Evolutionary conservation across 352 stramenopile species (phyloP).

Genomic region (Phytophthora hibernalis): DNA sequence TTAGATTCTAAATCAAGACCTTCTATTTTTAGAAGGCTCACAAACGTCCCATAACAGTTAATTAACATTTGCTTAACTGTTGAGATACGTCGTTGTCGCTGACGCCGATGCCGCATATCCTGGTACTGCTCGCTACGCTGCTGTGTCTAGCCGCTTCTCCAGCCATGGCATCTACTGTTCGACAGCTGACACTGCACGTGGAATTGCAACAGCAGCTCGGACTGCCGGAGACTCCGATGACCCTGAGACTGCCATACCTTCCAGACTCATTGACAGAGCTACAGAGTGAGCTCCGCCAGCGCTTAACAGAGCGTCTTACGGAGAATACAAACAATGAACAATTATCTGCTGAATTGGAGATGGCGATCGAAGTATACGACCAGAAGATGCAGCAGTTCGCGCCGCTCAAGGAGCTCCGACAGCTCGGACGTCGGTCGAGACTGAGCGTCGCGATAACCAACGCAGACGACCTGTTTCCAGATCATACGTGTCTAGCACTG

Average conservation of each 20-base stretch:
- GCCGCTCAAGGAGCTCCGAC: constrained; percentile 36
- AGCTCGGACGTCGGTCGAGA: constrained; percentile 39
- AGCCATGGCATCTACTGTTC: constrained; percentile 23
- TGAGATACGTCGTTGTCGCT: neutral
- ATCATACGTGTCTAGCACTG: constrained; percentile 47
- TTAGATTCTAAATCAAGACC: constrained; percentile 15
- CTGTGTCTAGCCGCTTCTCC: constrained; percentile 10
- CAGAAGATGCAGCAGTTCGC: constrained; percentile 43
- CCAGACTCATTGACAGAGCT: constrained; percentile 37
- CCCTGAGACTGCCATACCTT: constrained; percentile 20
- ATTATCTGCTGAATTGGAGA: constrained; percentile 14
- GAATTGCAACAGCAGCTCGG: constrained; percentile 44
- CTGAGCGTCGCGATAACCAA: constrained; percentile 50
- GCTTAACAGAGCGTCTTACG: constrained; percentile 23
- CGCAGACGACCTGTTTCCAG: constrained; percentile 26
- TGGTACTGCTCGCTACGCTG: constrained; percentile 23
- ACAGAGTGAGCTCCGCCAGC: constrained; percentile 27
- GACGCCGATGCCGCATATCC: constrained; percentile 14
- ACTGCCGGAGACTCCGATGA: constrained; percentile 34
- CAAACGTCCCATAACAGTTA: constrained; percentile 10
- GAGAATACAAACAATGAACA: neutral
- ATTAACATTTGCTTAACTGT: neutral
- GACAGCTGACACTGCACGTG: constrained; percentile 37
- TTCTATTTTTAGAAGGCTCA: constrained; percentile 23
- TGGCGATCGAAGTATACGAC: constrained; percentile 55